phyloP scores from a whole-genome alignment of 495 filamentous ascomycete genomes.

The Hyaloscypha bicolor region DNA sequence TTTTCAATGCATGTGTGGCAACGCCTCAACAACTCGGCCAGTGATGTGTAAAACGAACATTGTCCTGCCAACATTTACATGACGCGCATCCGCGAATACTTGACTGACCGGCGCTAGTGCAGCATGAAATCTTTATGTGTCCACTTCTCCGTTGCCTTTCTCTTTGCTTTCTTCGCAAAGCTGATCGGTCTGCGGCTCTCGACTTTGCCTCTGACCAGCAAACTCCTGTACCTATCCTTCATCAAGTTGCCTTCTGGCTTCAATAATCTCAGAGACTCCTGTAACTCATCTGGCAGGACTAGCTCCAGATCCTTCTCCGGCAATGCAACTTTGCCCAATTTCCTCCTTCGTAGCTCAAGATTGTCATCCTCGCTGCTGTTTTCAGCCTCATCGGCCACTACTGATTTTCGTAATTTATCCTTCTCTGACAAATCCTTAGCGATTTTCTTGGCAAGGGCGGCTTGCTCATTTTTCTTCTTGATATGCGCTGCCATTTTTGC shows the following conservation, averaged over 20 bases:
- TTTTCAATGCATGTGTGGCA: no score
- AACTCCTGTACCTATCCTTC: constrained; percentile 86
- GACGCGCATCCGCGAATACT: not conserved
- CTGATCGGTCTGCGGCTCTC: constrained; percentile 77
- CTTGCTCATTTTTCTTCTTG: constrained; percentile 70
- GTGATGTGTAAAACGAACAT: not conserved
- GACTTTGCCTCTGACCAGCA: constrained; percentile 85
- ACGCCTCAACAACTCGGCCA: no score
- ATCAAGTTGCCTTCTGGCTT: constrained; percentile 95
- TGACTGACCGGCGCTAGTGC: constrained; percentile 13
- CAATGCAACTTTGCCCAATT: constrained; percentile 75
- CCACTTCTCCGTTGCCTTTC: constrained; percentile 91
- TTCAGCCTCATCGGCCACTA: constrained; percentile 29
- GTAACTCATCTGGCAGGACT: constrained; percentile 89
- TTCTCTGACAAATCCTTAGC: constrained; percentile 61
- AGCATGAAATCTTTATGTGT: constrained; percentile 87
- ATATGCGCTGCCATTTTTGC: constrained; percentile 69
- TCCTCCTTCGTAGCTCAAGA: constrained; percentile 69
- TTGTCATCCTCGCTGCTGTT: constrained; percentile 53
- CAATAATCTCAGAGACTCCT: constrained; percentile 83
- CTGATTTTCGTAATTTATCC: constrained; percentile 46
- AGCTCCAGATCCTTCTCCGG: constrained; percentile 83
- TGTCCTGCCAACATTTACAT: not conserved
- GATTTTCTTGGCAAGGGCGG: constrained; percentile 65
- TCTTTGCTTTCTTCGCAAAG: constrained; percentile 77